These are phyloP conservation scores for Acacia acuminata DNA, from an alignment of 306 rosid genomes.

Conservation along the genomic window DNA sequence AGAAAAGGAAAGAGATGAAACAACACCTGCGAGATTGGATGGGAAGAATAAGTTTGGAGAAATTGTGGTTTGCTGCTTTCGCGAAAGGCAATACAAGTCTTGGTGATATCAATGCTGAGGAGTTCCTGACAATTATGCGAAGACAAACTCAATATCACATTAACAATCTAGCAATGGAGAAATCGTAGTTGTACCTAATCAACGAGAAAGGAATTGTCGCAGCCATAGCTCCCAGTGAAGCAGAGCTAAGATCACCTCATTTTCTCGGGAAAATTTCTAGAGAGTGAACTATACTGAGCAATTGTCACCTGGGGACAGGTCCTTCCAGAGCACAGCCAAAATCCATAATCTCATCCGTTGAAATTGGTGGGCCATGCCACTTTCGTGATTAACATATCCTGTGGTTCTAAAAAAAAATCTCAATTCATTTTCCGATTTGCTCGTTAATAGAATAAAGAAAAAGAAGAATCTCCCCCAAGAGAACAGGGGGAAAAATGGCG, in stretches of 20 bases:
- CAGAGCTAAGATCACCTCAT: constrained; percentile 3
- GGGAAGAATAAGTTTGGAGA: constrained; percentile 43
- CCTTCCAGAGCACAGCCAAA: background rate
- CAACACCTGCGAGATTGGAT: constrained; percentile 50
- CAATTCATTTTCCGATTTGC: background rate
- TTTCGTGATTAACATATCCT: background rate
- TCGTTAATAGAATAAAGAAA: background rate
- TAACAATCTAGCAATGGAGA: background rate
- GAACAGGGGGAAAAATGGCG: constrained; percentile 51
- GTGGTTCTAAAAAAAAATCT: background rate
- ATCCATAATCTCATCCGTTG: constrained; percentile 38
- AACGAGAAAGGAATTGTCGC: constrained; percentile 48
- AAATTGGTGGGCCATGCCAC: constrained; percentile 38
- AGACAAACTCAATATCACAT: background rate
- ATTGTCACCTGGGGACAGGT: constrained; percentile 9
- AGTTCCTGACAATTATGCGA: constrained; percentile 45
- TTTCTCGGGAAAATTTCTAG: background rate
- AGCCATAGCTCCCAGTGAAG: constrained; percentile 48
- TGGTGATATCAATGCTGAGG: constrained; percentile 40
- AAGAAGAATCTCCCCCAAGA: background rate
- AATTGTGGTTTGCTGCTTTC: constrained; percentile 46
- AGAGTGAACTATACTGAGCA: background rate
- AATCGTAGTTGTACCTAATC: constrained; percentile 43
- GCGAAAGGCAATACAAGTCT: constrained; percentile 49
- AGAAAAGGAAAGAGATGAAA: background rate